Evolutionary conservation across 768 basidiomycete species (phyloP).

Genomic region (Tricholoma hemisulphureum): DNA sequence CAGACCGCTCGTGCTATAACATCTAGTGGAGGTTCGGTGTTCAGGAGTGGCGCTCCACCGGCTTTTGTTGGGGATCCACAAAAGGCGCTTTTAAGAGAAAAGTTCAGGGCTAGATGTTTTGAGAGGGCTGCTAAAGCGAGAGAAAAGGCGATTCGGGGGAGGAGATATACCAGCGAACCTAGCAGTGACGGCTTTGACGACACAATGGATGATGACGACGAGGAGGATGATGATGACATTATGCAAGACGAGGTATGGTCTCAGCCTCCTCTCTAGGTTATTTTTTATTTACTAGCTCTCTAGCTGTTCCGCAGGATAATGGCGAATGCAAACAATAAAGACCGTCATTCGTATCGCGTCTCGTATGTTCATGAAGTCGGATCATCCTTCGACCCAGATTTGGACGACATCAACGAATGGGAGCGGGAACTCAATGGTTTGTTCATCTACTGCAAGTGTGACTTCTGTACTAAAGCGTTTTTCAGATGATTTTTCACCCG

Average conservation of each 20-base stretch:
- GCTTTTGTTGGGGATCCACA: conserved; percentile 42
- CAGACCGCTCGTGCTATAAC: conserved; percentile 4
- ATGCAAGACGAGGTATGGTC: conserved; percentile 63
- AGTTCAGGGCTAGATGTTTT: conserved; percentile 59
- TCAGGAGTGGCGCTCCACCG: conserved; percentile 8
- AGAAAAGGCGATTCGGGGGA: conserved; percentile 44
- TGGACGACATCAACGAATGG: conserved; percentile 64
- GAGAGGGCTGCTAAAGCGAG: conserved; percentile 60
- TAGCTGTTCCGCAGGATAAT: conserved; percentile 71
- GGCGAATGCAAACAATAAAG: conserved; percentile 48
- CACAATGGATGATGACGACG: conserved; percentile 42
- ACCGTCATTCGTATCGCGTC: conserved; percentile 52
- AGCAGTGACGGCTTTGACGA: conserved; percentile 52
- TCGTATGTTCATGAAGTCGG: conserved; percentile 71
- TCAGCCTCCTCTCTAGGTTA: neutral
- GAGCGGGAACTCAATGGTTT: conserved; percentile 53
- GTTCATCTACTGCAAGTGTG: conserved; percentile 5
- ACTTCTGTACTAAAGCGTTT: neutral
- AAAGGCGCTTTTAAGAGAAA: conserved; percentile 55
- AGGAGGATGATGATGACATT: conserved; percentile 56
- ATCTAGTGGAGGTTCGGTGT: conserved; percentile 24
- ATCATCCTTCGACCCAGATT: conserved; percentile 72
- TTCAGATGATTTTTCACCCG: neutral
- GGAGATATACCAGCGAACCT: conserved; percentile 32
- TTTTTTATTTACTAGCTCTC: conserved; percentile 1